These are phyloP conservation scores for Ceratocystis albifundus DNA, from an alignment of 2,329 filamentous ascomycete species.

Conservation along the genomic window DNA sequence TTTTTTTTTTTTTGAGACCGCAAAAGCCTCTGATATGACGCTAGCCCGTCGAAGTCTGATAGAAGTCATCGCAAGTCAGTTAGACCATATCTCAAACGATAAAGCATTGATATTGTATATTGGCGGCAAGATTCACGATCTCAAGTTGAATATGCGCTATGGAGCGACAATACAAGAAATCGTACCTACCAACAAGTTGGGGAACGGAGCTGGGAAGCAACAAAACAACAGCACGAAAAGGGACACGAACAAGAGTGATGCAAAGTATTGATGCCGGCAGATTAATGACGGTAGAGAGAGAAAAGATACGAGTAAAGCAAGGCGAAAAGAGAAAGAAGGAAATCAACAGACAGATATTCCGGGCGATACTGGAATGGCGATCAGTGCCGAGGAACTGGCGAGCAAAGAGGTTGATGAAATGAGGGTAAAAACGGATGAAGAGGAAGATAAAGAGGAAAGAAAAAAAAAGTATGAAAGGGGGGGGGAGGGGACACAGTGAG, in stretches of 20 bases:
- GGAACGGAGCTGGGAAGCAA: background rate
- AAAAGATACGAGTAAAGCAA: background rate
- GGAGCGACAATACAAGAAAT: background rate
- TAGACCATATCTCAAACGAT: background rate
- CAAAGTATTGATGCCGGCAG: conserved; percentile 13
- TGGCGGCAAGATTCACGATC: background rate
- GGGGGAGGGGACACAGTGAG: background rate
- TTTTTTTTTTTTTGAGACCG: too few species aligned
- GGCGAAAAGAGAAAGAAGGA: background rate
- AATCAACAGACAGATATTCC: background rate
- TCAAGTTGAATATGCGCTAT: background rate
- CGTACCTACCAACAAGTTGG: background rate
- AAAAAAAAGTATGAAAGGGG: conserved; percentile 4
- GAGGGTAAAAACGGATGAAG: background rate
- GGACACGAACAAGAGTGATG: conserved; percentile 13
- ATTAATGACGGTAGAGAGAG: conserved; percentile 5
- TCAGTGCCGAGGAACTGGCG: conserved; percentile 1
- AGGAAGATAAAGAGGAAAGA: conserved; percentile 3
- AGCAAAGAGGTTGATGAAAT: conserved; percentile 1
- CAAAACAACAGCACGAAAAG: background rate
- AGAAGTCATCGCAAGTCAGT: background rate
- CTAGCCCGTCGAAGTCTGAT: background rate
- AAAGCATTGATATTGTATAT: background rate
- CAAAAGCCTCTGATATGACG: background rate
- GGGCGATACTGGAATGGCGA: conserved; percentile 13